Base-by-base conservation (phyloP, 2,329 filamentous ascomycete species). In the Coleophoma crateriformis region DNA sequence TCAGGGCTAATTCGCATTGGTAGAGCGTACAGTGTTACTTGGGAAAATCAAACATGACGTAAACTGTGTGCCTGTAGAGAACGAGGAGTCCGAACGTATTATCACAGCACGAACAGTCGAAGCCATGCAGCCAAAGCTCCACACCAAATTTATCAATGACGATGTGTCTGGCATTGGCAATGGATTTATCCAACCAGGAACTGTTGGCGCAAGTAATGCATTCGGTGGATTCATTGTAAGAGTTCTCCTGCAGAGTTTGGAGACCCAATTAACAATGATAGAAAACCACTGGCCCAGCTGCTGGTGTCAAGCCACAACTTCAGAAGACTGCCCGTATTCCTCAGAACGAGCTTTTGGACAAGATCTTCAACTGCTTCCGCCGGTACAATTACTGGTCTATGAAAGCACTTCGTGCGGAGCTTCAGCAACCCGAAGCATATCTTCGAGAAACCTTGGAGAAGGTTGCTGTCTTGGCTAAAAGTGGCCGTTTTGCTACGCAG, bases 371-470 rank as follows among this genome's bases (percentile, higher is more conserved):
- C 45, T 87, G 85, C 64, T 99, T 96, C 81, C 81, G 85, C 50
- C 75, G 87, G 61, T 95, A 87, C 75, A 84, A 85, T 60, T 97
- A 94, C 69, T 99, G 92, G 91, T 84, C 87, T n/a, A 88, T 97
- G 76, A 91, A 89, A 64, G 82, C 87, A 5, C 79, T 99, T 58
- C 89, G 90, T 55, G 77, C 82, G 46, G 74, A 79, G 53, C 80
- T 95, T 37, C 81, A 85, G 52, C 94, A 99, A 70, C 94, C 94
- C 1, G 94, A 97, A 66, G 84, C 87, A n/a, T 97, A 91, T 67
- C 80, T 99, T 54, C 90, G 92, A 48, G 82, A 94, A 64, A 86
- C 85, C 1, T 71, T 99, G 58, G 87, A 91, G 54, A 84, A 90
- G 63, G 81, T 97, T 52, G 92, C 90, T 0, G 81, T 87, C 17